These are phyloP conservation scores for Candida easanensis DNA, from an alignment of 805 yeast genomes.

Conservation along the genomic window DNA sequence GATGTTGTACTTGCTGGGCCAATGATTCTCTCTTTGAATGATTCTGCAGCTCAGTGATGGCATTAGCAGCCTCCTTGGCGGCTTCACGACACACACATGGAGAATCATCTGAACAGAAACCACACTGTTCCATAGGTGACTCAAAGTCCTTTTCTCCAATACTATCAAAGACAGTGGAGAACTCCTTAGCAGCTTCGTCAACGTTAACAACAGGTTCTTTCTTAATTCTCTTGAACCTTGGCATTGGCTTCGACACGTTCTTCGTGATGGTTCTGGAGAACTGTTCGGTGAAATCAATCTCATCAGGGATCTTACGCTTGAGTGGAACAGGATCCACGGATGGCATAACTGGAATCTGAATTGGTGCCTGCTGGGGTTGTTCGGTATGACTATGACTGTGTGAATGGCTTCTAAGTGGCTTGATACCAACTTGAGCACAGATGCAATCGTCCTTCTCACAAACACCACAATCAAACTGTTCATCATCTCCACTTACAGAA, in stretches of 20 bases:
- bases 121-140: slow-evolving; percentile 73
- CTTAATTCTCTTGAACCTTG: slow-evolving; percentile 16
- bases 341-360: slow-evolving; percentile 32
- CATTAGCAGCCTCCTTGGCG: slow-evolving; percentile 40
- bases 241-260: slow-evolving; percentile 26
- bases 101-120: slow-evolving; percentile 89
- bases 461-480: slow-evolving; percentile 51
- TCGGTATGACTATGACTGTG: too few species aligned
- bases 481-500: slow-evolving; percentile 19
- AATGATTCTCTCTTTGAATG: slow-evolving; percentile 23
- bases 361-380: slow-evolving; percentile 5
- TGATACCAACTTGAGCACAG: slow-evolving; percentile 46
- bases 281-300: slow-evolving; percentile 57
- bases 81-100: slow-evolving; percentile 91
- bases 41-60: slow-evolving; percentile 28
- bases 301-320: slow-evolving; percentile 33
- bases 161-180: slow-evolving; percentile 20
- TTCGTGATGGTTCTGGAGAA: slow-evolving; percentile 28
- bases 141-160: slow-evolving; percentile 37
- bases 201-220: neutral
- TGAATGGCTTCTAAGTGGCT: slow-evolving; percentile 11
- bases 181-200: slow-evolving; percentile 20
- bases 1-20: slow-evolving; percentile 6
- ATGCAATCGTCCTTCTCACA: slow-evolving; percentile 67
- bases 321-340: slow-evolving; percentile 71